Base-by-base conservation (phyloP, 2,329 filamentous ascomycete species). In the Aspergillus neotritici region DNA sequence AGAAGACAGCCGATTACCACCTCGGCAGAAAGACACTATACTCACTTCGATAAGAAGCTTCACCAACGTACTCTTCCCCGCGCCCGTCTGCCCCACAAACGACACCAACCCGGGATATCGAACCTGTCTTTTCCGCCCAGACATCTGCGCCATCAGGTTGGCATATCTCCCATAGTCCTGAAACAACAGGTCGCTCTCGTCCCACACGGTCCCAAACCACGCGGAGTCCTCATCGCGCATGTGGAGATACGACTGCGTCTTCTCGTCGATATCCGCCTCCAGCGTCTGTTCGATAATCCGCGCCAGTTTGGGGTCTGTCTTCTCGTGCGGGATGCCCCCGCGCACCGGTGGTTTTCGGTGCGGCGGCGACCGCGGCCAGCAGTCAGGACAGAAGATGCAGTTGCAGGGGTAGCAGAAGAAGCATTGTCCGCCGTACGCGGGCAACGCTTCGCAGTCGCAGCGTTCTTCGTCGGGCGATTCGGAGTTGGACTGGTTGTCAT, bases 91-190 rank as follows among this genome's bases (percentile, higher is more conserved):
- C 4, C 36, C 36, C 15, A 38, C 36, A 14, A 38, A 38, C 6
- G 36, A 38, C 13, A 38, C 36, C n/a, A 38, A 38, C 2, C 36
- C 25, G 5, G 36, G 36, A 30, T 38, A 38, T 15, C 36, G 36
- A 10, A 15, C 8, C 31, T 38, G 36, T 29, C 25, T 29, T 10
- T 30, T 38, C 1, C 28, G 36, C 10, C 8, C 9, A 2, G 36
- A 38, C 10, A 38, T 31, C 12, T 30, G 21, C 9, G 36, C 36
- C 36, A 38, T 38, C 15, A 38, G n/a, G 14, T 29, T 29, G 17
- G 36, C 36, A 10, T 38, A 38, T 38, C 36, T 29, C 12, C 36
- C 36, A 28, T 38, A 13, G 14, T 38, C 36, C 36, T 38, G 36
- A 9, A 38, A 38, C 6, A 38, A 13, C 25, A 38, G 9, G 25